Evolutionary conservation across 169 alveolate species (phyloP).

Genomic region (Plasmodium blacklocki): DNA sequence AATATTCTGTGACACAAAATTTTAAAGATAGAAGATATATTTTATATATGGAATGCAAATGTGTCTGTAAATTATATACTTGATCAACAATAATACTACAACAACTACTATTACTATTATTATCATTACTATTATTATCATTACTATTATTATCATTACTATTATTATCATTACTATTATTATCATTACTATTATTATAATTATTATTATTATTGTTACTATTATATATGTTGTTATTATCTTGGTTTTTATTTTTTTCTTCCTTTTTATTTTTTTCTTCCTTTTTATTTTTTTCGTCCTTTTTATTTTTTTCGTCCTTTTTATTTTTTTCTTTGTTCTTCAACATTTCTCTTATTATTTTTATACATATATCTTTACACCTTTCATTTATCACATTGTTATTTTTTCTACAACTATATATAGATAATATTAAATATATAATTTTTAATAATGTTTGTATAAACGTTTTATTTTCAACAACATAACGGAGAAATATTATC

Average conservation of each 20-base stretch:
- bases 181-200: too few species aligned
- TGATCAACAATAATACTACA: too few species aligned
- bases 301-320: too few species aligned
- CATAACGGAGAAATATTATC: not conserved
- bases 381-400: not conserved
- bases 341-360: not conserved
- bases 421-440: conserved; percentile 24
- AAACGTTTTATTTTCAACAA: not conserved
- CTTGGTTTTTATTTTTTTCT: too few species aligned
- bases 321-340: not conserved
- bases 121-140: too few species aligned
- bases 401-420: conserved; percentile 1
- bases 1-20: conserved; percentile 7
- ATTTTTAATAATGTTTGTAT: conserved; percentile 3
- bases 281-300: too few species aligned
- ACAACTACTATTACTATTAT: too few species aligned
- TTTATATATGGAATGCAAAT: conserved; percentile 7
- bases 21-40: conserved; percentile 29
- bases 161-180: too few species aligned
- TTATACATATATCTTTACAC: not conserved
- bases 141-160: too few species aligned
- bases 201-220: too few species aligned
- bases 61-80: not conserved
- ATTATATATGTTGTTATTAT: too few species aligned
- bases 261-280: too few species aligned